Base-by-base conservation (phyloP, 208 protist genomes). In the Naegleria fowleri region DNA sequence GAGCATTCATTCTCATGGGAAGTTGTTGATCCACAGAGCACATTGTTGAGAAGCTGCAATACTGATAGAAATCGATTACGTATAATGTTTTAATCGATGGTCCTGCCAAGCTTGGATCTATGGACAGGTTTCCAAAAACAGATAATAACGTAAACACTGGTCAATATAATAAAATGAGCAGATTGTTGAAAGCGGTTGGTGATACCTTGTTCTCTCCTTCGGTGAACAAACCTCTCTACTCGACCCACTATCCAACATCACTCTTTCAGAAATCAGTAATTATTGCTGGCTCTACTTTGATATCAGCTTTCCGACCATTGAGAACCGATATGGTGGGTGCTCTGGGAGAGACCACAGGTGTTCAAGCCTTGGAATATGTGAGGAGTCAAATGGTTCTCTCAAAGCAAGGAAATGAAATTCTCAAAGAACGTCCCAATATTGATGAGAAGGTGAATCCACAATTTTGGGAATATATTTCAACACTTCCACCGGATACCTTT, bases 281-380 rank as follows among this genome's bases (percentile, higher is more conserved):
- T 9, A 52, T 86, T 33, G 29, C 76, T 90, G 92, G 92, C 29
- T 90, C 91, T 40, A 86, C 83, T 13, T 2, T 94, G 15, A 59
- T 90, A 51, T 92, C 90, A 36, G 59, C 93, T 40, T 15, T 84
- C 9, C 75, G 94, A 90, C 93, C 93, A 90, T 38, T 15, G 7
- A 85, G 93, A 90, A 83, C 52, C 43, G 94, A 95, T 86, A 92
- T 94, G 90, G 86, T 95, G 13, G 94, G 93, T 51, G 93, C 91
- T 22, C 90, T 96, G 4, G 95, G 95, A 51, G 95, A 96, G 67
- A 91, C 94, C 15, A 96, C 95, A 39, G 94, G 94, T 39, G 40
- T 29, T 6, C 79, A 22, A 29, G 90, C 93, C 29, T 83, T 96
- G 19, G 41, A 88, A 41, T 7, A 29, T 36, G 55, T 96, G 5